phyloP scores from a whole-genome alignment of 257 asterid genomes.

The Eucommia ulmoides region DNA sequence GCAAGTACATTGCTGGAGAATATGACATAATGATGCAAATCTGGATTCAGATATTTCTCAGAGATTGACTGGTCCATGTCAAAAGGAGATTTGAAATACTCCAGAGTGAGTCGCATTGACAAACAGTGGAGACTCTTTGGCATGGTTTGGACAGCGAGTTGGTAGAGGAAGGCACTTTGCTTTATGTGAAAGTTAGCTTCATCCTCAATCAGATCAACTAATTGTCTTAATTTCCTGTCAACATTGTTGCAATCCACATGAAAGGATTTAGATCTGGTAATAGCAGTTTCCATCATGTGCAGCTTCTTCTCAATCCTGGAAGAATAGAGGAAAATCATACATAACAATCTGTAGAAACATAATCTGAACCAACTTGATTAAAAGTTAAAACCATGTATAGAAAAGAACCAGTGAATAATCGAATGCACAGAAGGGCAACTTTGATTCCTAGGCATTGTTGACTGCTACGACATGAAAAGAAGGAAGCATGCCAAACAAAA shows the following conservation, averaged over 20 bases:
- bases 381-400: background rate
- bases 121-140: constrained; percentile 96
- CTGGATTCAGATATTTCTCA: constrained; percentile 52
- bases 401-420: background rate
- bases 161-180: constrained; percentile 97
- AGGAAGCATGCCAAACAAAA: background rate
- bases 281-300: constrained; percentile 55
- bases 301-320: constrained; percentile 58
- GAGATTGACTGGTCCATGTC: constrained; percentile 36
- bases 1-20: constrained; percentile 85
- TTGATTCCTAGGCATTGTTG: background rate
- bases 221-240: constrained; percentile 93
- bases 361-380: no score
- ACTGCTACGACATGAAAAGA: background rate
- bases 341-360: background rate
- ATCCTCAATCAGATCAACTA: constrained; percentile 88
- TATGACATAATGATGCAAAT: constrained; percentile 64
- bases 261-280: constrained; percentile 63
- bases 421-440: background rate
- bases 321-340: constrained; percentile 11
- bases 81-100: constrained; percentile 58
- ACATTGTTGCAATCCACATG: constrained; percentile 87
- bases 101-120: constrained; percentile 88
- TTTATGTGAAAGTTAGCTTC: constrained; percentile 90
- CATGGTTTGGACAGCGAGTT: constrained; percentile 91